Evolutionary conservation across 352 stramenopile genomes (phyloP).

Genomic region (Aphanomyces astaci): DNA sequence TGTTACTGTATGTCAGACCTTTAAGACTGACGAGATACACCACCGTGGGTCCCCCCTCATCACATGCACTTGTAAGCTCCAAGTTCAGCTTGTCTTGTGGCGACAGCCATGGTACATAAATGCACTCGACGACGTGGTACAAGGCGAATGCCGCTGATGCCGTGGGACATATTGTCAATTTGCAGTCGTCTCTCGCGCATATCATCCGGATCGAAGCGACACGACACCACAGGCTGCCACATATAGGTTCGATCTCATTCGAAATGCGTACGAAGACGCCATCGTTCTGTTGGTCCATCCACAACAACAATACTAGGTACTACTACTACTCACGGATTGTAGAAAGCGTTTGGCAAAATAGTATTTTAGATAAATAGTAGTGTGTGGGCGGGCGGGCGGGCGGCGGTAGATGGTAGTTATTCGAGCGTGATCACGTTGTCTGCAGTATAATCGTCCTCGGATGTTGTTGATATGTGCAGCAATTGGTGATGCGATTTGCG

Average conservation of each 20-base stretch:
- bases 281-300: no score
- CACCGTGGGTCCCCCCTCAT: no score
- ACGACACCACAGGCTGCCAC: conserved; percentile 10
- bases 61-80: conserved; percentile 36
- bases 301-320: no score
- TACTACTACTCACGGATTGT: no score
- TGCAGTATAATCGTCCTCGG: no score
- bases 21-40: no score
- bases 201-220: conserved; percentile 65
- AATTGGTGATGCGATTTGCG: not conserved
- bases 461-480: not conserved
- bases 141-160: conserved; percentile 28
- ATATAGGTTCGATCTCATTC: not conserved
- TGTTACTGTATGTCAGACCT: no score
- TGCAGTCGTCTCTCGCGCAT: no score
- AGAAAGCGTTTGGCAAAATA: no score
- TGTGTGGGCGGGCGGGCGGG: no score
- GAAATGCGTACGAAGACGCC: not conserved
- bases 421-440: not conserved
- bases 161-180: no score
- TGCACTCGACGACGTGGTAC: no score
- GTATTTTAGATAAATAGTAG: not conserved
- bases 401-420: not conserved
- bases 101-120: not conserved
- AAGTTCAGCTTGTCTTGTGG: conserved; percentile 23